Percentiles rank a stretch among this genome's conserved stretches.
phyloP scores from a whole-genome alignment of 768 basidiomycete species.

The Psilocybe tampanensis region DNA sequence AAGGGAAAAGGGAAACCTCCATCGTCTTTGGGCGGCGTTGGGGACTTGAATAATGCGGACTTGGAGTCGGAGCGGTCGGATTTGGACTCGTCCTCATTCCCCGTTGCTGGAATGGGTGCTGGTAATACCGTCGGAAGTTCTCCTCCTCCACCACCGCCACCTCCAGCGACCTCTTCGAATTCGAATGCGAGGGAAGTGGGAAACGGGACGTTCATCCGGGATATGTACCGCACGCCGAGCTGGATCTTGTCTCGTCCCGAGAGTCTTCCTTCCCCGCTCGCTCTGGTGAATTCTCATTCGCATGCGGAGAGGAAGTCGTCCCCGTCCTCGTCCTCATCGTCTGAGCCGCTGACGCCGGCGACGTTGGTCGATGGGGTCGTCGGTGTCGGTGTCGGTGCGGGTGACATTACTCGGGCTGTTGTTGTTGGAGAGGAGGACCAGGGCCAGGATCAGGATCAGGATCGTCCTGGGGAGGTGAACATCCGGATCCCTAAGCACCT shows the following conservation, averaged over 20 bases:
- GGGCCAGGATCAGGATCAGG: no score
- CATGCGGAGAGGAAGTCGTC: background rate
- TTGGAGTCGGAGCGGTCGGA: no score
- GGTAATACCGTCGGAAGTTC: no score
- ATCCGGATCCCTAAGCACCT: constrained; percentile 25
- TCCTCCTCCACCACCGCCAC: no score
- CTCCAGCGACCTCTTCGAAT: no score
- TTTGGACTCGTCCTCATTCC: no score
- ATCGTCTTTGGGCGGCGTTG: no score
- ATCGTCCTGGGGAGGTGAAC: constrained; percentile 12
- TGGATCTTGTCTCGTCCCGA: constrained; percentile 30
- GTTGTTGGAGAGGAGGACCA: constrained; percentile 14
- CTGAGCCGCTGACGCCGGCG: constrained; percentile 22
- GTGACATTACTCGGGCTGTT: no score
- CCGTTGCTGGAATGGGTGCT: no score
- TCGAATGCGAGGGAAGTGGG: constrained; percentile 14
- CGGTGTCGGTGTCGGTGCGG: no score
- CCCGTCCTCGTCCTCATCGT: background rate
- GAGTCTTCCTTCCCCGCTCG: constrained; percentile 27
- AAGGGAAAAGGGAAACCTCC: no score
- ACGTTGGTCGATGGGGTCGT: constrained; percentile 23
- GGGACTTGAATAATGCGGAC: no score
- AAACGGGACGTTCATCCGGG: constrained; percentile 25
- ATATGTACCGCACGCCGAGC: constrained; percentile 28
- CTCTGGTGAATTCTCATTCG: constrained; percentile 16